Conservation (phyloP, 345 rosid genomes). For the Ailanthus altissimus region DNA sequence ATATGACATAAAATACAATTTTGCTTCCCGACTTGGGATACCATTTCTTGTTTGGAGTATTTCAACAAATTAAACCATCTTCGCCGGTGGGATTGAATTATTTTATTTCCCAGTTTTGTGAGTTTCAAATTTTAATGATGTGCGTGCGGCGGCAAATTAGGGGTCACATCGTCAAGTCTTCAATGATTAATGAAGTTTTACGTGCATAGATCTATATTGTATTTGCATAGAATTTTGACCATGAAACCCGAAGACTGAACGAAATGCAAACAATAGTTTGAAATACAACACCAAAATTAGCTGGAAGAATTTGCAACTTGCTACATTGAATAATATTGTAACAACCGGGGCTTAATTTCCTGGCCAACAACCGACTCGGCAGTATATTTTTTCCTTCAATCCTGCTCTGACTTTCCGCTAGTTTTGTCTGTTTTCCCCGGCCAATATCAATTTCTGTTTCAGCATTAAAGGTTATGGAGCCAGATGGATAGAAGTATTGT, state of each 20-base stretch:
- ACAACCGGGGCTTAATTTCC: not conserved
- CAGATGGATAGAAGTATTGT: no score
- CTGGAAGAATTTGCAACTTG: not conserved
- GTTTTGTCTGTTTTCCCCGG: not conserved
- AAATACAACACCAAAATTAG: not conserved
- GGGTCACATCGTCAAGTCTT: not conserved
- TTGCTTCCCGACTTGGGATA: not conserved
- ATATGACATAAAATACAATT: not conserved
- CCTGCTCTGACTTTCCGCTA: not conserved
- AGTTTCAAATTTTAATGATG: not conserved
- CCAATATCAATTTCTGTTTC: no score
- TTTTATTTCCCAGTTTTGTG: not conserved
- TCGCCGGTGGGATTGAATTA: not conserved
- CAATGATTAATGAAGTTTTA: not conserved
- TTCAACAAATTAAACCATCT: no score
- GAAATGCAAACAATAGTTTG: not conserved
- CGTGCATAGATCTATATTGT: not conserved
- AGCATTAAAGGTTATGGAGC: no score
- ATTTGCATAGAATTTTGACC: not conserved
- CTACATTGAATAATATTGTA: not conserved
- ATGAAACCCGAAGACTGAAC: not conserved
- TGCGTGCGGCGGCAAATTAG: no score
- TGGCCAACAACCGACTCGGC: not conserved
- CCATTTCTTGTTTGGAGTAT: not conserved
- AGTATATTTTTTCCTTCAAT: not conserved